These are phyloP conservation scores for Petunia secreta DNA, from an alignment of 257 asterid species.

Conservation along the genomic window DNA sequence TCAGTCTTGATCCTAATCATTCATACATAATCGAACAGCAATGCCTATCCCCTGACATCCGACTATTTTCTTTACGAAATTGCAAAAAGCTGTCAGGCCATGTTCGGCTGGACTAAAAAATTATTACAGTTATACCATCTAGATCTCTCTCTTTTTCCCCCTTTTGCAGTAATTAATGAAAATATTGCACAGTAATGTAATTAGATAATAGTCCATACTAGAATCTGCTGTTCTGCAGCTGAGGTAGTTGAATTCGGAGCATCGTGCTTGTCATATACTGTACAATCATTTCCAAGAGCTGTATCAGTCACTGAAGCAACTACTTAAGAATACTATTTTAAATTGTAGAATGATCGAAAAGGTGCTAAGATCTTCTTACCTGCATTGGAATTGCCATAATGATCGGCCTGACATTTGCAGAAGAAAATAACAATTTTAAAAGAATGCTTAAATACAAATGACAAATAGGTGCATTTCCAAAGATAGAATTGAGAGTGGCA, in stretches of 20 bases:
- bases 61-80: not conserved
- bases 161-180: not conserved
- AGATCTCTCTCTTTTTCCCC: not conserved
- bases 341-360: constrained; percentile 8
- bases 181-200: constrained; percentile 20
- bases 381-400: constrained; percentile 48
- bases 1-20: not conserved
- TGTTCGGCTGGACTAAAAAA: not conserved
- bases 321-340: not conserved
- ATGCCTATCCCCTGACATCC: constrained; percentile 3
- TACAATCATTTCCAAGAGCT: constrained; percentile 37
- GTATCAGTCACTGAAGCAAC: constrained; percentile 20
- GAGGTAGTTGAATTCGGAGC: constrained; percentile 62
- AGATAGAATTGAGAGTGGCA: not conserved
- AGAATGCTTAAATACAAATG: constrained; percentile 2
- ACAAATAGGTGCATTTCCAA: not conserved
- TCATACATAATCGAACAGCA: not conserved
- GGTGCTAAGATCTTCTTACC: constrained; percentile 46
- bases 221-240: constrained; percentile 94
- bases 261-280: constrained; percentile 72
- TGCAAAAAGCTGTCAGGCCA: constrained; percentile 19
- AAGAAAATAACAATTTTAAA: constrained; percentile 2
- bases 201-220: constrained; percentile 54
- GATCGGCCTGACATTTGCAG: constrained; percentile 57
- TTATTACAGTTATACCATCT: constrained; percentile 2